These are phyloP conservation scores for Eimeria tenella DNA, from an alignment of 169 alveolate genomes.

Conservation along the genomic window DNA sequence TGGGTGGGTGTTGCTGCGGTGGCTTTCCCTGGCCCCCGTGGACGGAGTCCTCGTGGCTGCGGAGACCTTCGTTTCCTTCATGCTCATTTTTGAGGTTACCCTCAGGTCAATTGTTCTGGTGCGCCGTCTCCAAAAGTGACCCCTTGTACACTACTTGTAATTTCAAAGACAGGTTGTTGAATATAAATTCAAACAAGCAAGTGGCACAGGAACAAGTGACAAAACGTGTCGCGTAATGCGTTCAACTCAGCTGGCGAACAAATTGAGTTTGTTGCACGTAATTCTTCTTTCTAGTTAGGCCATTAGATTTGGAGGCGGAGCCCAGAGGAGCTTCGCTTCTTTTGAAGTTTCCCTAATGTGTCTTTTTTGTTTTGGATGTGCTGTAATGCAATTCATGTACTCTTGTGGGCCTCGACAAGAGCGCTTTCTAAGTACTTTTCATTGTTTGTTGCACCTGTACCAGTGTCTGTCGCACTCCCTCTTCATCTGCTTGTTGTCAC, in stretches of 20 bases:
- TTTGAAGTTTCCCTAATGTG: neutral
- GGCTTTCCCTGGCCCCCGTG: constrained; percentile 39
- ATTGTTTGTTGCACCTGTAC: neutral
- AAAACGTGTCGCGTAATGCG: too few relatives aligned
- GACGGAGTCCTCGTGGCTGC: constrained; percentile 35
- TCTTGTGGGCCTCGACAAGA: neutral
- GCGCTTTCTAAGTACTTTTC: neutral
- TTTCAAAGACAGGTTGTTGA: neutral
- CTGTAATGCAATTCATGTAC: too few relatives aligned
- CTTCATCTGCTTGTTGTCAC: neutral
- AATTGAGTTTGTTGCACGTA: too few relatives aligned
- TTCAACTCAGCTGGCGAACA: too few relatives aligned
- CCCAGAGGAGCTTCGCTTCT: neutral
- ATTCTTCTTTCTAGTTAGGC: too few relatives aligned
- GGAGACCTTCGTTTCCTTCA: constrained; percentile 52
- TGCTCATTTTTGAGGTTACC: constrained; percentile 64
- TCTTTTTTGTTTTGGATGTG: too few relatives aligned
- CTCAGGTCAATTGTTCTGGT: constrained; percentile 71
- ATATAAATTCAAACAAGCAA: too few relatives aligned
- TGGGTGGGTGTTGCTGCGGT: constrained; percentile 49
- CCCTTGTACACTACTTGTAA: neutral
- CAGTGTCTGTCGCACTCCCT: neutral
- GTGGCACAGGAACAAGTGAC: too few relatives aligned
- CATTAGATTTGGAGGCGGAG: neutral
- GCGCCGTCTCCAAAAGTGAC: neutral